Percentiles rank a stretch among this genome's conserved stretches.
Evolutionary conservation across 495 filamentous ascomycete species (phyloP).

Genomic region (Bacidia gigantensis): DNA sequence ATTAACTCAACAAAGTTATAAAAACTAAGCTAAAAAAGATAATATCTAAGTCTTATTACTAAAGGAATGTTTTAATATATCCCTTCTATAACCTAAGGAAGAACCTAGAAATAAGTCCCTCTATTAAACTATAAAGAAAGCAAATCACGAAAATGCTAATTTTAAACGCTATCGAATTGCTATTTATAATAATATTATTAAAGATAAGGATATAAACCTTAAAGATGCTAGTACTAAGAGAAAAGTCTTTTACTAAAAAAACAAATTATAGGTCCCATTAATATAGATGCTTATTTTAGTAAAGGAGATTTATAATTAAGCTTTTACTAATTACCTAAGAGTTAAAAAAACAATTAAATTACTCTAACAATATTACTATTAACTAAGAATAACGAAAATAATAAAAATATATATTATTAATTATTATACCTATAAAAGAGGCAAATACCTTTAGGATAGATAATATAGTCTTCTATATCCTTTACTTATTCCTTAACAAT

Average conservation of each 20-base stretch:
- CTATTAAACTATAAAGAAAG: not conserved
- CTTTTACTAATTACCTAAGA: not conserved
- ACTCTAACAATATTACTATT: not conserved
- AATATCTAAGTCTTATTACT: too few species aligned
- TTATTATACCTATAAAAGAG: constrained; percentile 3
- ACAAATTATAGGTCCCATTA: not conserved
- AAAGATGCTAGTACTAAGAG: too few species aligned
- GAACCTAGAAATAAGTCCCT: too few species aligned
- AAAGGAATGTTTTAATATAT: too few species aligned
- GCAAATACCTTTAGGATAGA: constrained; percentile 4
- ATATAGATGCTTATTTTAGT: not conserved
- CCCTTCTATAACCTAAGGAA: too few species aligned
- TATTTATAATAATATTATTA: not conserved
- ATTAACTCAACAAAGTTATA: too few species aligned
- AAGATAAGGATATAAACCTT: not conserved
- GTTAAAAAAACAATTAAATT: not conserved
- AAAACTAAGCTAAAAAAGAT: too few species aligned
- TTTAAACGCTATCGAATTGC: not conserved
- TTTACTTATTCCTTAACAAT: not conserved
- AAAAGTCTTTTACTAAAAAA: not conserved
- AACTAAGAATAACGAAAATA: not conserved
- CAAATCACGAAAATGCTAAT: not conserved
- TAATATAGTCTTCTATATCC: not conserved
- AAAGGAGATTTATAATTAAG: not conserved
- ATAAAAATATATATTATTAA: constrained; percentile 1